phyloP scores from a whole-genome alignment of 139 green algal genomes.

The Edaphochlamys debaryana region DNA sequence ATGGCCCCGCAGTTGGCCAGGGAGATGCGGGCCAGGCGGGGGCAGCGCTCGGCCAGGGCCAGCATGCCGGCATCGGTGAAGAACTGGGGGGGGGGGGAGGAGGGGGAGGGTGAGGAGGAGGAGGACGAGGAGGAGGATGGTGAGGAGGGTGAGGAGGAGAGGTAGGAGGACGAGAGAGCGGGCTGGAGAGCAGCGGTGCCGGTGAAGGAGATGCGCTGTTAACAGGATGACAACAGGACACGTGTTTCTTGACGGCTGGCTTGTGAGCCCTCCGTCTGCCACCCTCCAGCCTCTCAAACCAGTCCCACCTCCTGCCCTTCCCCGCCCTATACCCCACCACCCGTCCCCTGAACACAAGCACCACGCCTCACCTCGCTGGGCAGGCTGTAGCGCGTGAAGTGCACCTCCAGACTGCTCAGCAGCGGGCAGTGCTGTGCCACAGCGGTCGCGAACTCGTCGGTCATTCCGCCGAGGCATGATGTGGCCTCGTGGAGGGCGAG shows the following conservation, averaged over 20 bases:
- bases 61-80: constrained; percentile 61
- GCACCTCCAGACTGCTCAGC: constrained; percentile 55
- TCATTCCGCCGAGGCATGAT: constrained; percentile 58
- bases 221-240: too few relatives aligned
- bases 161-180: background rate
- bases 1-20: constrained; percentile 58
- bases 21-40: constrained; percentile 33
- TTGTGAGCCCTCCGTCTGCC: too few relatives aligned
- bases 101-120: background rate
- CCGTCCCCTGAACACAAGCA: background rate
- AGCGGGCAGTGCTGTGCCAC: constrained; percentile 45
- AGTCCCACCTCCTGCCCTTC: background rate
- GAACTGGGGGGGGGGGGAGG: constrained; percentile 2
- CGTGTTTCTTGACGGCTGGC: too few relatives aligned
- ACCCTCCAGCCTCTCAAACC: too few relatives aligned
- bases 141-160: background rate
- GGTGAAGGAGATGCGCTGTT: too few relatives aligned
- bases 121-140: background rate
- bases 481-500: constrained; percentile 47
- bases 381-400: constrained; percentile 51
- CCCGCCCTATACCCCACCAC: background rate
- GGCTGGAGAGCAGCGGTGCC: background rate
- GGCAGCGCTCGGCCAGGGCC: constrained; percentile 40
- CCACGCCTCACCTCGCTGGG: background rate
- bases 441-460: constrained; percentile 49